These are phyloP conservation scores for Pisolithus albus DNA, from an alignment of 768 basidiomycete species.

Conservation along the genomic window DNA sequence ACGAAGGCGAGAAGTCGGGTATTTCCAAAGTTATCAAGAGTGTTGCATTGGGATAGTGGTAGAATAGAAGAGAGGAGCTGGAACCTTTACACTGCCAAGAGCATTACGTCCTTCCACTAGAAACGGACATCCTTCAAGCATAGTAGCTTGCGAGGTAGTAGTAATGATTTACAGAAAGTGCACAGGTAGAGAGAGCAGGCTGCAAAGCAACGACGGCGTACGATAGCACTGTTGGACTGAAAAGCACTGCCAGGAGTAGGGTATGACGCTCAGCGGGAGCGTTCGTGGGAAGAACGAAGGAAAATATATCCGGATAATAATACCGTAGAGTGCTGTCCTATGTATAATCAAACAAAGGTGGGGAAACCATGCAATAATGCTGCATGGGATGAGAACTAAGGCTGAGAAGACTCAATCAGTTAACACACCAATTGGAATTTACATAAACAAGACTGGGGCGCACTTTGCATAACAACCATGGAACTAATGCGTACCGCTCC, in stretches of 20 bases:
- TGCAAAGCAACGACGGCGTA: neutral
- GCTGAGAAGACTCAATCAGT: neutral
- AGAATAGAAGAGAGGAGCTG: neutral
- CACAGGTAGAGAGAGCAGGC: constrained; percentile 1
- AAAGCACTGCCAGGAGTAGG: neutral
- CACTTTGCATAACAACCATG: neutral
- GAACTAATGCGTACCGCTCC: neutral
- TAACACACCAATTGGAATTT: neutral
- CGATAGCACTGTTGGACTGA: neutral
- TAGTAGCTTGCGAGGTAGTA: neutral
- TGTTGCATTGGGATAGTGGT: constrained; percentile 50
- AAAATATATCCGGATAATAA: neutral
- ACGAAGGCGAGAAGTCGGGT: constrained; percentile 90
- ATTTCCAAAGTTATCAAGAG: constrained; percentile 89
- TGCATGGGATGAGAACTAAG: neutral
- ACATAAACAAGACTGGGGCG: neutral
- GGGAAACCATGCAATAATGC: neutral
- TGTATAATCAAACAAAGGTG: constrained; percentile 3
- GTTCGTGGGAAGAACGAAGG: constrained; percentile 2
- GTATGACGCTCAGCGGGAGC: neutral
- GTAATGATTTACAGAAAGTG: neutral
- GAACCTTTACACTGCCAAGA: neutral
- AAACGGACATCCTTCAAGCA: neutral
- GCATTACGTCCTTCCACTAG: neutral
- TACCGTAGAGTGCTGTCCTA: constrained; percentile 18